phyloP scores from a whole-genome alignment of 1,284 basidiomycete genomes.

The Cutaneotrichosporon cutaneum region DNA sequence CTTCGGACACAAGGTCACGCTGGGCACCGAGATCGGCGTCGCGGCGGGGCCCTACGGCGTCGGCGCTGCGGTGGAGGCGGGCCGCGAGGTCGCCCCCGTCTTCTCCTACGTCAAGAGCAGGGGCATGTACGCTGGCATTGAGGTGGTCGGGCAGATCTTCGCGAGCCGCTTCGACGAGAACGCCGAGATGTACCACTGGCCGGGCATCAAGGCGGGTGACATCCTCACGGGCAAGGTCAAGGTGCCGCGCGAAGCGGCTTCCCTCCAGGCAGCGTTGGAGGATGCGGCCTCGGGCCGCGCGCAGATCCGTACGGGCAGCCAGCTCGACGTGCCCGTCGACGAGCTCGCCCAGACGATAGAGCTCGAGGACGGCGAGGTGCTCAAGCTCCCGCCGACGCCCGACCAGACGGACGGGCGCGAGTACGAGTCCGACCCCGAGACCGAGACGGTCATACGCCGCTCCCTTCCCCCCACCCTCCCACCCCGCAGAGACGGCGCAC shows the following conservation, averaged over 20 bases:
- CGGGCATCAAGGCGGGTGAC: slow-evolving; percentile 52
- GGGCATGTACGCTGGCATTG: slow-evolving; percentile 56
- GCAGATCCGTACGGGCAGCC: slow-evolving; percentile 49
- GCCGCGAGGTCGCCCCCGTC: slow-evolving; percentile 53
- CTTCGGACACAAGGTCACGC: slow-evolving; percentile 56
- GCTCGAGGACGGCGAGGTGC: slow-evolving; percentile 51
- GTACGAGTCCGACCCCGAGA: slow-evolving; percentile 44
- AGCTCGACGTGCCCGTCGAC: slow-evolving; percentile 43
- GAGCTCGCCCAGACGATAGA: slow-evolving; percentile 11
- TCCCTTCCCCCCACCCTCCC: slow-evolving; percentile 35
- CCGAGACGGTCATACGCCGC: slow-evolving; percentile 32
- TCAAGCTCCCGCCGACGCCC: slow-evolving; percentile 55
- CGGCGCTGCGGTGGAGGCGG: slow-evolving; percentile 55
- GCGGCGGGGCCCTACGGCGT: slow-evolving; percentile 58
- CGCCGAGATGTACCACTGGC: slow-evolving; percentile 53
- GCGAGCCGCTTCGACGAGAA: slow-evolving; percentile 53
- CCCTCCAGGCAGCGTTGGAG: slow-evolving; percentile 53
- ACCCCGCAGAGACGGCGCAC: slow-evolving; percentile 18
- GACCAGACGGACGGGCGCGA: slow-evolving; percentile 48
- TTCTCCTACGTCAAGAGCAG: slow-evolving; percentile 52
- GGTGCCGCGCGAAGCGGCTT: slow-evolving; percentile 53
- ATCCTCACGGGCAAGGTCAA: slow-evolving; percentile 54
- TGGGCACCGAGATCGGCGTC: slow-evolving; percentile 57
- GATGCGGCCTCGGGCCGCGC: slow-evolving; percentile 59
- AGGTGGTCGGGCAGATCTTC: slow-evolving; percentile 56